phyloP scores from a whole-genome alignment of 805 yeast genomes.

The Cyberlindnera japonica region DNA sequence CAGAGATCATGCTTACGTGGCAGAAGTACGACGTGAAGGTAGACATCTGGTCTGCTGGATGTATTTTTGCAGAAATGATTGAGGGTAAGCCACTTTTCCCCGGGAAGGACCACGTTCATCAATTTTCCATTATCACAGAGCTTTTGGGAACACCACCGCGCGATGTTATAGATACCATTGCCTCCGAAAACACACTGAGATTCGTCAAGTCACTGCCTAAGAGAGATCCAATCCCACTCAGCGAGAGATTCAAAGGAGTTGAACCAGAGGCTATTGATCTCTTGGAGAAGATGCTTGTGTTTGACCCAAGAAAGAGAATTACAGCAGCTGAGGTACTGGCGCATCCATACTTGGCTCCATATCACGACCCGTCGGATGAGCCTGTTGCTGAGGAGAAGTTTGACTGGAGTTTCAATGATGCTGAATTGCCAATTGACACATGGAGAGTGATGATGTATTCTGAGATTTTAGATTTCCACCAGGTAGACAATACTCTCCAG shows the following conservation, averaged over 20 bases:
- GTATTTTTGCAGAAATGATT: conserved; percentile 96
- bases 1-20: conserved; percentile 98
- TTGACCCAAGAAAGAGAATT: conserved; percentile 92
- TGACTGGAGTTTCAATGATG: conserved; percentile 98
- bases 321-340: conserved; percentile 87
- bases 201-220: conserved; percentile 93
- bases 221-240: conserved; percentile 86
- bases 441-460: conserved; percentile 99
- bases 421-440: conserved; percentile 94
- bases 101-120: conserved; percentile 97
- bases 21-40: conserved; percentile 96
- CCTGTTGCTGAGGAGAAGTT: conserved; percentile 90
- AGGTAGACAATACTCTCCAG: conserved; percentile 41
- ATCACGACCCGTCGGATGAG: conserved; percentile 97
- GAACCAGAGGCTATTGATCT: conserved; percentile 87
- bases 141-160: conserved; percentile 93
- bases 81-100: conserved; percentile 97
- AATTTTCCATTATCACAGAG: conserved; percentile 94
- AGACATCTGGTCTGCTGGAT: conserved; percentile 97
- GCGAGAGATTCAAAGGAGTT: conserved; percentile 72
- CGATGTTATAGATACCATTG: conserved; percentile 93
- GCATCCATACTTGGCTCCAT: conserved; percentile 90
- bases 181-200: conserved; percentile 90
- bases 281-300: conserved; percentile 84
- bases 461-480: conserved; percentile 94